Evolutionary conservation across 1,284 basidiomycete genomes (phyloP), one percentile per base, ranked within the genome.

Genomic region (Gastroboletus turbinatus): DNA sequence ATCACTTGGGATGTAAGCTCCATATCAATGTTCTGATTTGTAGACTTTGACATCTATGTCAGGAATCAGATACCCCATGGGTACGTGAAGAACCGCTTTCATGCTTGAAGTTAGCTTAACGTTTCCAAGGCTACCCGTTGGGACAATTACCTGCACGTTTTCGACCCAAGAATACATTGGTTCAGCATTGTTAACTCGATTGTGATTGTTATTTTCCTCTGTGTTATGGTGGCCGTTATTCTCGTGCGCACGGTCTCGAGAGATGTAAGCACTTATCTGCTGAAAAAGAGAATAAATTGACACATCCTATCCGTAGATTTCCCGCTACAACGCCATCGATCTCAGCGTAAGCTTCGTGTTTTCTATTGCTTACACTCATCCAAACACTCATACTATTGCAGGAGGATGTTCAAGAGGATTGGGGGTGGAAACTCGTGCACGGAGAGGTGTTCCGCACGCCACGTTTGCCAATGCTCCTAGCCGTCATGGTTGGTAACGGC

Each of bases 361-460:
- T 8, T 44, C n/a, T 39, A 14, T 46, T 14, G 19, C 42, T 32
- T 6, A 38, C 23, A 16, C n/a, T 60, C 38, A 23, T 51, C 32
- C 30, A 36, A 29, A 46, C 27, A 40, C 25, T 47, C 35, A 58
- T 67, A 25, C 46, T 46, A 43, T 57, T 58, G 33, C 65, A 93
- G 85, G 96, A 98, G 72, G 95, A 98, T 65, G 92, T 98, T 1
- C 95, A 97, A 75, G 95, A 98, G 75, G 96, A 99, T 67, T 98
- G 91, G 81, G 96, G 96, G 5, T 99, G 96, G 96, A 98, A 98
- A 68, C 82, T 96, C 19, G 85, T 98, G 11, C 95, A 98, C 65
- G 95, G 94, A 30, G 96, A 99, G 73, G 93, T 99, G 16, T 98
- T 98, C 81, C 85, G 96, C 30, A 78, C 90, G 5, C 96, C 96